A percentile compares a stretch with the other conserved stretches of the same genome.
Evolutionary conservation across 306 rosid genomes (phyloP).

Genomic region (Bauhinia variegata): DNA sequence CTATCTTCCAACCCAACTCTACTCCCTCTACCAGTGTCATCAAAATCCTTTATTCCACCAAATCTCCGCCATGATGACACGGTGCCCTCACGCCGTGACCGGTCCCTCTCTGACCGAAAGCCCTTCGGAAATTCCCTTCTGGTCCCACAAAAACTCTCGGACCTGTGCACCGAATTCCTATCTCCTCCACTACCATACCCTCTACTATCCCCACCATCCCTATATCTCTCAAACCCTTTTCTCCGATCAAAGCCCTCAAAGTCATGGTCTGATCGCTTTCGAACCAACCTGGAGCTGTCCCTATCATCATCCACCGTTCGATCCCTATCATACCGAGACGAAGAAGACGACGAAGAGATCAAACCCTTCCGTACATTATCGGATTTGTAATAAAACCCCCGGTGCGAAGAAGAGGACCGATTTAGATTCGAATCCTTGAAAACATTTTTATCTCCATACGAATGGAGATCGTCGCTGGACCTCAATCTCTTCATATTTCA

Average conservation of each 20-base stretch:
- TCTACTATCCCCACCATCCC: constrained; percentile 56
- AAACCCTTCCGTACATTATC: constrained; percentile 68
- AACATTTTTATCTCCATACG: constrained; percentile 57
- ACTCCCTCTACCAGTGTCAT: constrained; percentile 57
- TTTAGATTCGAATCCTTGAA: constrained; percentile 58
- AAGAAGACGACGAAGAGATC: constrained; percentile 51
- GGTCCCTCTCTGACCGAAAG: constrained; percentile 92
- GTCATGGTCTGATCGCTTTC: constrained; percentile 86
- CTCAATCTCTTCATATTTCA: constrained; percentile 80
- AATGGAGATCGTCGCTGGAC: constrained; percentile 87
- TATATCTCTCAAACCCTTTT: constrained; percentile 76
- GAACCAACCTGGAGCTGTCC: constrained; percentile 63
- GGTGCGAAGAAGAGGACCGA: constrained; percentile 69
- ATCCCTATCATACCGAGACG: constrained; percentile 70
- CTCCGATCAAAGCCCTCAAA: constrained; percentile 79
- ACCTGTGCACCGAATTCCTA: constrained; percentile 69
- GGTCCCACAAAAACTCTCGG: constrained; percentile 80
- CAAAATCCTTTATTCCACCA: constrained; percentile 78
- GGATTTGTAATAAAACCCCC: constrained; percentile 65
- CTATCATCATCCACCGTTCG: constrained; percentile 77
- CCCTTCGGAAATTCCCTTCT: constrained; percentile 94
- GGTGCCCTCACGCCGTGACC: constrained; percentile 78
- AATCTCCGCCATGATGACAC: constrained; percentile 88
- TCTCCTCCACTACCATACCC: constrained; percentile 57
- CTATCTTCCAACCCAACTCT: constrained; percentile 56